Percentiles rank a stretch among this genome's conserved stretches.
Evolutionary conservation across 2,329 filamentous ascomycete genomes (phyloP).

Genomic region (Arthroderma sp.): DNA sequence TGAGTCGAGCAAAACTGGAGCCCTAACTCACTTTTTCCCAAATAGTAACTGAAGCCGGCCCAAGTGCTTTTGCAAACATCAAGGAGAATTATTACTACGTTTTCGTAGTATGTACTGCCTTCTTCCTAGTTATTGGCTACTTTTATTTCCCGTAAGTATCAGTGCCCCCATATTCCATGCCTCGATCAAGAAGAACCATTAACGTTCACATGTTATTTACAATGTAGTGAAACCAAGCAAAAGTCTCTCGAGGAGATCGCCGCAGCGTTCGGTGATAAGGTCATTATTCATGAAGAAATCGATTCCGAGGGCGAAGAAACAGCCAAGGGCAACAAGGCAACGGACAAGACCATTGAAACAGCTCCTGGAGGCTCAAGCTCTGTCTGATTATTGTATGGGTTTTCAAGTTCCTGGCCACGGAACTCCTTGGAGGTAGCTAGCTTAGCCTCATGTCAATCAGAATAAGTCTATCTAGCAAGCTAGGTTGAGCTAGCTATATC

Average conservation of each 20-base stretch:
- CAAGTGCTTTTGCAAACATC: constrained; percentile 44
- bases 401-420: too few relatives aligned
- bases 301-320: not conserved
- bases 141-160: constrained; percentile 40
- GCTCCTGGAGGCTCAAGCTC: too few relatives aligned
- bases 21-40: not conserved
- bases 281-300: constrained; percentile 18
- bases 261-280: constrained; percentile 35
- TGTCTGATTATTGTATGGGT: too few relatives aligned
- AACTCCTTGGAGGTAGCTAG: too few relatives aligned
- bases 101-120: constrained; percentile 39
- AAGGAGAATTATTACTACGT: constrained; percentile 50
- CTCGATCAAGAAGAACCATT: not conserved
- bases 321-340: not conserved
- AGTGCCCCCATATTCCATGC: not conserved
- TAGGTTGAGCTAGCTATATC: not conserved
- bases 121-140: constrained; percentile 41
- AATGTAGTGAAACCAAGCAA: constrained; percentile 31
- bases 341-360: too few relatives aligned
- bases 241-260: constrained; percentile 39
- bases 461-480: too few relatives aligned
- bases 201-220: not conserved
- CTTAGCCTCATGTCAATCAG: too few relatives aligned
- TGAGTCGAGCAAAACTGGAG: not conserved
- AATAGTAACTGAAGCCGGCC: constrained; percentile 40